These are phyloP conservation scores for Rhodotorula sp. DNA, from an alignment of 1,284 basidiomycete species.

Conservation along the genomic window DNA sequence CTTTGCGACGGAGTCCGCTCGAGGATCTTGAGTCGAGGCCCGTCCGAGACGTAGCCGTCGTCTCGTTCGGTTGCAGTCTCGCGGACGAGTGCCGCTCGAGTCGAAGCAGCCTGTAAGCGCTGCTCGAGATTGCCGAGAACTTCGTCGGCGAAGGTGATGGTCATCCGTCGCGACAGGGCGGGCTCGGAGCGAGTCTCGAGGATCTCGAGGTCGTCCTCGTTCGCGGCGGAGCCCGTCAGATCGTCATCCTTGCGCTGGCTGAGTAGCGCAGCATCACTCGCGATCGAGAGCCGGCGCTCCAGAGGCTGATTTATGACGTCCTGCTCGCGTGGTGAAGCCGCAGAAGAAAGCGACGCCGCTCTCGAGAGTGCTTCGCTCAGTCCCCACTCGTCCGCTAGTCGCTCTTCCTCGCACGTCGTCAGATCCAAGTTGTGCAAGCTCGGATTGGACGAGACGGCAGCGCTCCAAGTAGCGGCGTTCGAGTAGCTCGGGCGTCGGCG, in stretches of 20 bases:
- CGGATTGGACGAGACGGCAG: not conserved
- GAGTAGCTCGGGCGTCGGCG: not conserved
- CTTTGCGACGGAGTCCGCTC: conserved; percentile 19
- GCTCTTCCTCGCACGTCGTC: conserved; percentile 17
- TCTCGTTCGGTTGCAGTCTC: not conserved
- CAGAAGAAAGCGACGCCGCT: not conserved
- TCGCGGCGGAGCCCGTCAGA: no score
- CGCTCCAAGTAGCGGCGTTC: conserved; percentile 2
- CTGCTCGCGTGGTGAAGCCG: not conserved
- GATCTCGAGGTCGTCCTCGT: conserved; percentile 4
- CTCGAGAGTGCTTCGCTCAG: conserved; percentile 7
- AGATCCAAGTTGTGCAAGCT: not conserved
- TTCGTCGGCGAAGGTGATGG: conserved; percentile 14
- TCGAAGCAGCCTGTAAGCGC: not conserved
- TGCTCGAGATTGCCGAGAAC: conserved; percentile 17
- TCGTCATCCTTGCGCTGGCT: not conserved
- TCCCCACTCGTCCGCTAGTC: conserved; percentile 34
- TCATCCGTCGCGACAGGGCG: conserved; percentile 10
- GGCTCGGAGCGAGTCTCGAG: conserved; percentile 35
- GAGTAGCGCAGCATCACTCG: not conserved
- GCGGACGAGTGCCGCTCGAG: not conserved
- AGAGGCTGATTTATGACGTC: not conserved
- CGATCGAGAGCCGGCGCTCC: not conserved
- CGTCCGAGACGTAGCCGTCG: not conserved
- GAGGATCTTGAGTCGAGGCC: conserved; percentile 28